Evolutionary conservation across 306 rosid genomes (phyloP).

Genomic region (Dryas octopetala): DNA sequence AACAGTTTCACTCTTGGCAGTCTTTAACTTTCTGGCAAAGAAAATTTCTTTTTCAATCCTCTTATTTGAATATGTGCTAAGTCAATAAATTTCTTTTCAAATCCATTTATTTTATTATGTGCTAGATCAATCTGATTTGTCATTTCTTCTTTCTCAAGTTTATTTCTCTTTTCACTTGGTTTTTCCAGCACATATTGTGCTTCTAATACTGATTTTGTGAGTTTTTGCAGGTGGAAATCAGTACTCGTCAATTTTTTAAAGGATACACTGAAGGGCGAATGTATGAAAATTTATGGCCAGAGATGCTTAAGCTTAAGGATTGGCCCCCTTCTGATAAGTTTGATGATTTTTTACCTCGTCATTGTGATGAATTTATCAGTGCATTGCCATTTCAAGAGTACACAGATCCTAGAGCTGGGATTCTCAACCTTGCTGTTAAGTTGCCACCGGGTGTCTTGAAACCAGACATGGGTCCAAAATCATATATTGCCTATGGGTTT

Average conservation of each 20-base stretch:
- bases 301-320: constrained; percentile 90
- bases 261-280: constrained; percentile 78
- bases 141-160: constrained; percentile 6
- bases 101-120: background rate
- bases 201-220: constrained; percentile 24
- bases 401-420: constrained; percentile 72
- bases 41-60: background rate
- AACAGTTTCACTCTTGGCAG: constrained; percentile 11
- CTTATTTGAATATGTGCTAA: background rate
- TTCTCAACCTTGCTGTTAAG: constrained; percentile 81
- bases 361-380: constrained; percentile 79
- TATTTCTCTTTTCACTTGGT: constrained; percentile 13
- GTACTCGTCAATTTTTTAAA: constrained; percentile 59
- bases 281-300: constrained; percentile 74
- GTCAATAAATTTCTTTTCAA: background rate
- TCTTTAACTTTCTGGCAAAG: constrained; percentile 4
- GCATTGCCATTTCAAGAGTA: constrained; percentile 79
- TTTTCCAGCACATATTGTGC: constrained; percentile 5
- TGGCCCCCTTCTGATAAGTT: constrained; percentile 94
- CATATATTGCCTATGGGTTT: constrained; percentile 79
- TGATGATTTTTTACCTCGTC: constrained; percentile 87
- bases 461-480: constrained; percentile 95
- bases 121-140: background rate
- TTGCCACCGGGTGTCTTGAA: constrained; percentile 67
- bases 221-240: constrained; percentile 67